Percentiles rank a stretch among this genome's conserved stretches.
phyloP scores from a whole-genome alignment of 2,329 filamentous ascomycete genomes.

The Xylaria hypoxylon region DNA sequence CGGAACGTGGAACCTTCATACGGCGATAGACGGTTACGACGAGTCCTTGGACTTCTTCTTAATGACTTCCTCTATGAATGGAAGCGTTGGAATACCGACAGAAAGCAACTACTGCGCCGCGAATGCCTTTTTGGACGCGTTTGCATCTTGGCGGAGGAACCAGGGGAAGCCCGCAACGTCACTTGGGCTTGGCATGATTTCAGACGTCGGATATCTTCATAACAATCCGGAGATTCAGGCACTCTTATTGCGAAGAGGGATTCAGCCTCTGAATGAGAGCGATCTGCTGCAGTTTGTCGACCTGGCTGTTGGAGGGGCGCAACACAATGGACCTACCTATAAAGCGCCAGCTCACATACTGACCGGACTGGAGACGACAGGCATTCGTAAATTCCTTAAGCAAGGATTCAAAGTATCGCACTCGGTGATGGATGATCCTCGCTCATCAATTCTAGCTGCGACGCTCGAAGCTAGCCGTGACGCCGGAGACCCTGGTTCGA shows the following conservation, averaged over 20 bases:
- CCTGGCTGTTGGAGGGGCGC: slow-evolving; percentile 37
- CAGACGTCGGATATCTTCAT: slow-evolving; percentile 51
- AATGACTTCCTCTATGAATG: slow-evolving; percentile 46
- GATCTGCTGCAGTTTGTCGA: slow-evolving; percentile 46
- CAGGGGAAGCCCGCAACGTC: slow-evolving; percentile 44
- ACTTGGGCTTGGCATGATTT: slow-evolving; percentile 50
- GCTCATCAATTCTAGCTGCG: neutral
- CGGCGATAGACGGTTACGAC: slow-evolving; percentile 11
- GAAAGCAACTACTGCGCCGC: slow-evolving; percentile 54
- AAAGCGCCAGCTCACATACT: slow-evolving; percentile 38
- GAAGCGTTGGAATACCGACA: slow-evolving; percentile 46
- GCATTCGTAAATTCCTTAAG: slow-evolving; percentile 32
- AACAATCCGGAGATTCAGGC: slow-evolving; percentile 46
- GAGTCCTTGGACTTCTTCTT: slow-evolving; percentile 51
- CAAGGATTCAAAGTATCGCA: slow-evolving; percentile 36
- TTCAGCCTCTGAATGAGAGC: slow-evolving; percentile 40
- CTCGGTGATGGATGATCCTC: neutral
- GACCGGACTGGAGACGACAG: slow-evolving; percentile 40
- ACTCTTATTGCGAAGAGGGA: slow-evolving; percentile 37
- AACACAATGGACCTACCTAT: too few relatives aligned
- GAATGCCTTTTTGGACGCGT: slow-evolving; percentile 53
- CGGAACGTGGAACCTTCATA: slow-evolving; percentile 40
- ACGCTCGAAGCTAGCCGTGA: neutral
- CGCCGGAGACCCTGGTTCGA: too few relatives aligned
- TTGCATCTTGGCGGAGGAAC: slow-evolving; percentile 43